phyloP scores from a whole-genome alignment of 1,284 basidiomycete genomes.

The Inonotus hispidus region DNA sequence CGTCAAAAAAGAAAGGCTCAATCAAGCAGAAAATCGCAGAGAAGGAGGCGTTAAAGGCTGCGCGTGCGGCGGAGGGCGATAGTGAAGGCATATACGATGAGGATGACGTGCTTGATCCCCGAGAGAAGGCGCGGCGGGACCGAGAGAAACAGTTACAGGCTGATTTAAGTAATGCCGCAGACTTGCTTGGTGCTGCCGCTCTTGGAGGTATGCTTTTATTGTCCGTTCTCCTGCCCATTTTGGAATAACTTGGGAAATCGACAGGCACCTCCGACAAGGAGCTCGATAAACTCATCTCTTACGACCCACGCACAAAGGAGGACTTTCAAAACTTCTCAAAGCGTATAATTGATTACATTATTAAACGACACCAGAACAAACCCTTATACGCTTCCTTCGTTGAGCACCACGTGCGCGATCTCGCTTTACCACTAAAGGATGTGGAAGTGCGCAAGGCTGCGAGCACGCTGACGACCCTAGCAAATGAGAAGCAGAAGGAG shows the following conservation, averaged over 20 bases:
- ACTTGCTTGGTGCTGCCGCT: slow-evolving; percentile 69
- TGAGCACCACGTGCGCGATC: slow-evolving; percentile 72
- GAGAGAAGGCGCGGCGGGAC: slow-evolving; percentile 70
- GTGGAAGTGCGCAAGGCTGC: slow-evolving; percentile 87
- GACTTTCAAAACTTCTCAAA: slow-evolving; percentile 75
- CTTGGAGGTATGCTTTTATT: slow-evolving; percentile 50
- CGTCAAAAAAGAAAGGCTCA: slow-evolving; percentile 85
- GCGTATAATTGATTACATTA: slow-evolving; percentile 65
- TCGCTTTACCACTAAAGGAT: slow-evolving; percentile 74
- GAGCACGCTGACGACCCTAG: slow-evolving; percentile 73
- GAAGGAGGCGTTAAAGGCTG: slow-evolving; percentile 70
- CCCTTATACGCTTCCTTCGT: slow-evolving; percentile 79
- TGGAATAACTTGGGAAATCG: not conserved
- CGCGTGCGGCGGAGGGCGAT: slow-evolving; percentile 34
- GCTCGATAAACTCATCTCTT: slow-evolving; percentile 63
- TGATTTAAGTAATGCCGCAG: slow-evolving; percentile 79
- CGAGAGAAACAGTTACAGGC: slow-evolving; percentile 77
- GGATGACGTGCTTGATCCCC: slow-evolving; percentile 75
- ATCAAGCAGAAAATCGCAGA: slow-evolving; percentile 86
- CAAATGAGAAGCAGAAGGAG: slow-evolving; percentile 93
- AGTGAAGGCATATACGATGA: slow-evolving; percentile 54
- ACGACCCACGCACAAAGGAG: slow-evolving; percentile 78
- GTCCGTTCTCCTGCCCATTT: not conserved
- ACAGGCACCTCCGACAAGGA: slow-evolving; percentile 51
- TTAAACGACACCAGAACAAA: slow-evolving; percentile 73